Evolutionary conservation across 2,329 filamentous ascomycete species (phyloP).

Genomic region (Trichophyton schoenleinii): DNA sequence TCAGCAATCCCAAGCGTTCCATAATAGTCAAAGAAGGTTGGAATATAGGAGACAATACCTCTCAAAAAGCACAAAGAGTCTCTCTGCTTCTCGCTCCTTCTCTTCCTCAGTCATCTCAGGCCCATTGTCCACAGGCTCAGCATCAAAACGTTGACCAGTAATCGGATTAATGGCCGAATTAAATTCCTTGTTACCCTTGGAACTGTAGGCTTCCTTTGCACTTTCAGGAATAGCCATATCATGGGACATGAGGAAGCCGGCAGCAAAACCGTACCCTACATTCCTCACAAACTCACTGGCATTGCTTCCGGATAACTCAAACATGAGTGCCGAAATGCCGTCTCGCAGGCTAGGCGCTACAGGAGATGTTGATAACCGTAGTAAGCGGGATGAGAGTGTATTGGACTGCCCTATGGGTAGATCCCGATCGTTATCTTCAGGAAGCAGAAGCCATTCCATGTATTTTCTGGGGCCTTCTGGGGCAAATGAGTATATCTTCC

Average conservation of each 20-base stretch:
- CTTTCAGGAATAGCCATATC: slow-evolving; percentile 64
- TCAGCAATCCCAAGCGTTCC: neutral
- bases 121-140: slow-evolving; percentile 46
- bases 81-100: slow-evolving; percentile 82
- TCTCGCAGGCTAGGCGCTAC: slow-evolving; percentile 59
- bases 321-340: slow-evolving; percentile 65
- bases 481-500: slow-evolving; percentile 57
- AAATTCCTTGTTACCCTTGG: slow-evolving; percentile 22
- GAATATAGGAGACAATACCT: slow-evolving; percentile 40
- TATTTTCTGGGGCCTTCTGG: slow-evolving; percentile 48
- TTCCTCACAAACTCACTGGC: slow-evolving; percentile 72
- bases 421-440: slow-evolving; percentile 61
- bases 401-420: slow-evolving; percentile 63
- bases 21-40: neutral
- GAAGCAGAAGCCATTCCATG: slow-evolving; percentile 59
- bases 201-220: slow-evolving; percentile 44
- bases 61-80: slow-evolving; percentile 82
- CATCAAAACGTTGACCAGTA: slow-evolving; percentile 68
- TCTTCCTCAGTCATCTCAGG: slow-evolving; percentile 81
- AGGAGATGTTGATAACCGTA: slow-evolving; percentile 65
- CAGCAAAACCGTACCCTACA: slow-evolving; percentile 87
- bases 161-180: slow-evolving; percentile 58
- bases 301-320: slow-evolving; percentile 73
- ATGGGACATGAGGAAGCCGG: slow-evolving; percentile 76
- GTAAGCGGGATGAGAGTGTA: slow-evolving; percentile 61